Evolutionary conservation across 1,284 basidiomycete genomes (phyloP), one percentile per base, ranked within the genome.

Genomic region (Irpex sp.): DNA sequence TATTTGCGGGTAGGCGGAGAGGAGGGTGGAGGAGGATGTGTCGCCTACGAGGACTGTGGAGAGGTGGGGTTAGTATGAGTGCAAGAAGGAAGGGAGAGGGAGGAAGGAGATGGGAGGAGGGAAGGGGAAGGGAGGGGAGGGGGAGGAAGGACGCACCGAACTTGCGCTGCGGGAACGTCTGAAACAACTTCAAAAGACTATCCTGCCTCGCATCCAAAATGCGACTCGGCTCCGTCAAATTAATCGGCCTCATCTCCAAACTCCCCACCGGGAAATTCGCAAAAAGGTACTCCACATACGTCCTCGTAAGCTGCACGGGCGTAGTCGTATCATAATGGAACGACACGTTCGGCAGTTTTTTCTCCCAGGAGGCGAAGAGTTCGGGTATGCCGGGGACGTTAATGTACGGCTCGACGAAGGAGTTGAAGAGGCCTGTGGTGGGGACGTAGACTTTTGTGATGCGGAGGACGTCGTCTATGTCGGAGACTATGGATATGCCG

Each of bases 291-390:
- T 72, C 66, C 52, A 72, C 71, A 54, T 73, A 73, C 23, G 71
- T 72, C 36, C 71, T 65, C 47, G 72, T 71, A 42, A 71, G 61
- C 61, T 72, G 65, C 47, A 72, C 69, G n/a, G 72, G 72, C 39
- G 72, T 72, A n/a, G 71, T 73, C 4, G 72, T 73, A 61, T 72
- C 71, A 61, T 73, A 72, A 62, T 73, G 72, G 67, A 73, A 73
- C 16, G 72, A 69, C 28, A 63, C 69, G 19, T 66, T 61, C 8
- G 69, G 69, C 2, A 72, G 65, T 9, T 58, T 65, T 59, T 67
- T 61, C 36, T 64, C 64, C 71, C 72, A 72, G 54, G 67, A 63
- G 45, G 67, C 65, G 65, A 67, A 72, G 7, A 72, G 65, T 47
- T 69, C 71, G 14, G 71, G 68, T 52, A 73, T 67, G 16, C 68